Conservation (phyloP, 2,329 filamentous ascomycete genomes). For the Hymenoscyphus fructigenus region DNA sequence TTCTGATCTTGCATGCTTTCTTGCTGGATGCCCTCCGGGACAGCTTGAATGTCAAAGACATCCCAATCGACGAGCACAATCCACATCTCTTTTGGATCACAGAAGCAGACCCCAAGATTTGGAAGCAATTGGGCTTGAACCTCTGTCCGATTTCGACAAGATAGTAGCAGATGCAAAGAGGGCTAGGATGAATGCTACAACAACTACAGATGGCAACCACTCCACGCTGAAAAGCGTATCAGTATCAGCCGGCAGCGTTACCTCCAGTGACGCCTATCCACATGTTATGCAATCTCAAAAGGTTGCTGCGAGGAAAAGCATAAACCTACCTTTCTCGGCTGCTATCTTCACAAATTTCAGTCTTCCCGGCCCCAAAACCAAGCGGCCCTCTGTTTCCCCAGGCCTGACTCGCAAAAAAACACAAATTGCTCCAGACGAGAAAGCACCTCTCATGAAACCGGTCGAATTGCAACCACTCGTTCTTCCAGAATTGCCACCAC, state of each 20-base stretch:
- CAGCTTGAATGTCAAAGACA: slow-evolving; percentile 23
- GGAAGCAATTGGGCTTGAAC: slow-evolving; percentile 8
- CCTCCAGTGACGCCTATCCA: slow-evolving; percentile 27
- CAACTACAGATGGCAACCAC: slow-evolving; percentile 7
- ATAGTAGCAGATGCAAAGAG: neutral
- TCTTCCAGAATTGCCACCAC: neutral
- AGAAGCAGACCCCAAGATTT: slow-evolving; percentile 16
- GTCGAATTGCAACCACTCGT: slow-evolving; percentile 7
- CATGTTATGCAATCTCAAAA: slow-evolving; percentile 25
- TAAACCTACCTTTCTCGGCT: slow-evolving; percentile 21
- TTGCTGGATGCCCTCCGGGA: slow-evolving; percentile 25
- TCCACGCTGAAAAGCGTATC: slow-evolving; percentile 1
- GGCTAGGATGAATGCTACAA: neutral
- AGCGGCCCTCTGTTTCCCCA: neutral
- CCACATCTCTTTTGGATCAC: slow-evolving; percentile 8
- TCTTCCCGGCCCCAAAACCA: slow-evolving; percentile 28
- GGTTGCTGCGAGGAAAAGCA: slow-evolving; percentile 18
- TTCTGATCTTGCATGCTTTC: slow-evolving; percentile 29
- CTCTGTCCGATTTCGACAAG: neutral
- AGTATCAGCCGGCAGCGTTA: slow-evolving; percentile 20
- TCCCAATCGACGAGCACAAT: slow-evolving; percentile 10
- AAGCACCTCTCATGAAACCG: neutral
- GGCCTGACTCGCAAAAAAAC: neutral
- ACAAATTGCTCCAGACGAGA: neutral
- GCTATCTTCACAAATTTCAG: slow-evolving; percentile 33